A percentile compares a stretch with the other conserved stretches of the same genome.
phyloP scores from a whole-genome alignment of 768 basidiomycete species.

The Lentinula sp. region DNA sequence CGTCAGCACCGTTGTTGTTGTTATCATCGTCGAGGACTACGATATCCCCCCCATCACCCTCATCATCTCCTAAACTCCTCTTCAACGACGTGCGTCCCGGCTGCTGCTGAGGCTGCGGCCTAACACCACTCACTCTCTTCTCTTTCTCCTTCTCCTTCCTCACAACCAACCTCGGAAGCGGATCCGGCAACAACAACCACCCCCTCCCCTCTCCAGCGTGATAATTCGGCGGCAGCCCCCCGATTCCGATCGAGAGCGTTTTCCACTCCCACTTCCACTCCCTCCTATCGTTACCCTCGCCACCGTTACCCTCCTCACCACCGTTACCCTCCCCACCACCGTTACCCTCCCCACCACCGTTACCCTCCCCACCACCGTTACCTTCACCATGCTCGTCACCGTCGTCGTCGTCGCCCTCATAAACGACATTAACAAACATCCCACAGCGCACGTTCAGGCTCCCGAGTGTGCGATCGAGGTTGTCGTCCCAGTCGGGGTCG shows the following conservation, averaged over 20 bases:
- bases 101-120: too few relatives aligned
- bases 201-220: conserved; percentile 18
- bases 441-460: conserved; percentile 77
- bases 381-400: conserved; percentile 68
- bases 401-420: conserved; percentile 76
- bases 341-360: too few relatives aligned
- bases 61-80: conserved; percentile 49
- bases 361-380: too few relatives aligned
- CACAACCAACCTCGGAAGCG: conserved; percentile 49
- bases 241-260: neutral
- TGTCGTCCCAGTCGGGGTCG: conserved; percentile 95
- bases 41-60: conserved; percentile 33
- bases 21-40: conserved; percentile 44
- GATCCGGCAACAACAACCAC: conserved; percentile 54
- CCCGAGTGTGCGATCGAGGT: conserved; percentile 71
- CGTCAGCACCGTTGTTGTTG: conserved; percentile 23
- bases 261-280: conserved; percentile 75
- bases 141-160: conserved; percentile 16
- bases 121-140: too few relatives aligned
- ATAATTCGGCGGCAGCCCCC: conserved; percentile 46
- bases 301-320: conserved; percentile 58
- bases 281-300: too few relatives aligned
- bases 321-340: conserved; percentile 62
- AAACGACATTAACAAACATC: conserved; percentile 83
- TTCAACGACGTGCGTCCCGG: conserved; percentile 49